Conservation (phyloP, 2,329 filamentous ascomycete species). For the Elsinoe fawcettii region DNA sequence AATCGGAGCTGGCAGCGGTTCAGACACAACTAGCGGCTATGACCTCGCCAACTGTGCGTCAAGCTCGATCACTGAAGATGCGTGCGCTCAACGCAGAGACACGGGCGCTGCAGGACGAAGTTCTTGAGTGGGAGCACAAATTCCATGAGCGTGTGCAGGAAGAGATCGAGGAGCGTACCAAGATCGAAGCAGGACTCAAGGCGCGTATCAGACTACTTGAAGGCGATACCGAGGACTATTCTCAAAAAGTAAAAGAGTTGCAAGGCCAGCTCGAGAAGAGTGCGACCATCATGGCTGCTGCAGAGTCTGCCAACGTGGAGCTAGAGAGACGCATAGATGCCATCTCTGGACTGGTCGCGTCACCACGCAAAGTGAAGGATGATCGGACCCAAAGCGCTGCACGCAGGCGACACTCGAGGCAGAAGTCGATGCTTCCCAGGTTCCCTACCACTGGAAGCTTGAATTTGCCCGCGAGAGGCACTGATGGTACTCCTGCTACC, state of each 20-base stretch:
- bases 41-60: constrained; percentile 33
- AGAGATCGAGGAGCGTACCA: constrained; percentile 25
- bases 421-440: constrained; percentile 29
- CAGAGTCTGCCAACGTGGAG: constrained; percentile 31
- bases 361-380: constrained; percentile 31
- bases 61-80: constrained; percentile 32
- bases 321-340: constrained; percentile 34
- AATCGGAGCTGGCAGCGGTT: constrained; percentile 37
- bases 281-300: constrained; percentile 26
- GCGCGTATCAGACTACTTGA: constrained; percentile 26
- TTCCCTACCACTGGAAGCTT: constrained; percentile 29
- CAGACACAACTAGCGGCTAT: constrained; percentile 34
- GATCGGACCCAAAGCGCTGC: constrained; percentile 24
- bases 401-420: constrained; percentile 24
- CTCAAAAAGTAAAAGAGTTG: constrained; percentile 28
- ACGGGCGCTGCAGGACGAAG: constrained; percentile 28
- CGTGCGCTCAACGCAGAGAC: constrained; percentile 31
- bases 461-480: neutral
- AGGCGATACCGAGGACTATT: constrained; percentile 24
- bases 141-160: constrained; percentile 32
- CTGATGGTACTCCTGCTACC: constrained; percentile 6
- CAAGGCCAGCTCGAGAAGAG: constrained; percentile 28
- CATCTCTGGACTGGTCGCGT: constrained; percentile 32
- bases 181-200: constrained; percentile 26
- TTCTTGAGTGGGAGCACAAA: constrained; percentile 32